Base-by-base conservation (phyloP, 169 alveolate genomes). In the Plasmodium gonderi region DNA sequence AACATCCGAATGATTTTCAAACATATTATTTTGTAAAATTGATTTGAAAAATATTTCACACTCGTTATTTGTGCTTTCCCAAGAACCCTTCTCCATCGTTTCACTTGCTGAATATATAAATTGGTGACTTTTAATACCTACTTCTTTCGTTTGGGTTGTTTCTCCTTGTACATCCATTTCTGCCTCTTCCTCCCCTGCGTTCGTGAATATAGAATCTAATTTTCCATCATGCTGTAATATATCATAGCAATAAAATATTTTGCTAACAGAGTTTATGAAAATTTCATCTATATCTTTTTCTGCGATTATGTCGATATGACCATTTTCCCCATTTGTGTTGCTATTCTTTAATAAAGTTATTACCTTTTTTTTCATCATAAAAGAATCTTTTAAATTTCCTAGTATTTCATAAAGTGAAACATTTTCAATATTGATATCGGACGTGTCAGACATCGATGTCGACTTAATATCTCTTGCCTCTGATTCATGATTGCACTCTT, bases 381-480 rank as follows among this genome's bases (percentile, higher is more conserved):
- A 83, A 8, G 92, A 69, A 42, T 83, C 64, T 26, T 72, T 83
- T 72, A 83, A 72, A 69, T 26, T 69, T 83, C n/a, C 14, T 76
- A 83, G 17, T 20, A 69, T 26, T 83, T 83, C 83, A 60, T 72
- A 83, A 83, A 83, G 82, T 5, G 40, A 29, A 17, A n/a, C 0
- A 26, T 47, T 47, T n/a, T 45, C 76, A 12, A 26, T 44, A 60
- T 60, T 60, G 26, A 7, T n/a, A 2, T 51, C 14, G 2, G 81
- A 33, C 45, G 42, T 44, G 4, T 47, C 20, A 1, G 72, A 17
- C n/a, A 33, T 47, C 14, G 6, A 23, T 2, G 51, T n/a, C 72
- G 6, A 33, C 2, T 31, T 23, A 0, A n/a, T 40, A 11, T 45
- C n/a, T 0, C 26, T 20, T 65, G 72, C 29, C 26, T 67, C 60